Evolutionary conservation across 805 yeast species (phyloP).

Genomic region (Teunomyces pallodes): DNA sequence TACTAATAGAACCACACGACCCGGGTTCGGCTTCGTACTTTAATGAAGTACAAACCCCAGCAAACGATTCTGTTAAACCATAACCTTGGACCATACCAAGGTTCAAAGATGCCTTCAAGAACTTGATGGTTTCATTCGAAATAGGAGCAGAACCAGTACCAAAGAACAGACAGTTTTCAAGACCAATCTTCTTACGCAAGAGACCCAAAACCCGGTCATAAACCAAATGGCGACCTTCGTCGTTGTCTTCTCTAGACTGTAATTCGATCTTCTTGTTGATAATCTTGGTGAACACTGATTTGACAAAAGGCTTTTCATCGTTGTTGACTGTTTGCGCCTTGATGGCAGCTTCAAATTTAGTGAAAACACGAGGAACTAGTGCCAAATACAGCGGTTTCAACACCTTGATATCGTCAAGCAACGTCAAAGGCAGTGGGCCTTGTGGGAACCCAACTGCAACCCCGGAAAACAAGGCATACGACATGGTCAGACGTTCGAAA

Average conservation of each 20-base stretch:
- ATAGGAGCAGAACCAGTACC: conserved; percentile 67
- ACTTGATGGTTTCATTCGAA: conserved; percentile 56
- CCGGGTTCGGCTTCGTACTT: conserved; percentile 49
- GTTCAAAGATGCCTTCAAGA: conserved; percentile 60
- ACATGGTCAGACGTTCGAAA: conserved; percentile 16
- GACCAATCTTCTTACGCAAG: conserved; percentile 33
- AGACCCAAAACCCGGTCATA: conserved; percentile 31
- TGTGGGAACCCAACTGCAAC: conserved; percentile 29
- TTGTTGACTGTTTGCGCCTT: conserved; percentile 44
- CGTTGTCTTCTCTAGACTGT: conserved; percentile 16
- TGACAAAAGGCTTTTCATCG: conserved; percentile 29
- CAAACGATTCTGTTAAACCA: conserved; percentile 68
- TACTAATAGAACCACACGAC: conserved; percentile 61
- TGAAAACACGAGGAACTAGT: conserved; percentile 32
- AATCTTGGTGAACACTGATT: conserved; percentile 26
- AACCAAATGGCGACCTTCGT: conserved; percentile 26
- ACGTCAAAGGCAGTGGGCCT: conserved; percentile 24
- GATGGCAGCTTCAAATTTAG: conserved; percentile 48
- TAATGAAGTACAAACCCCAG: conserved; percentile 45
- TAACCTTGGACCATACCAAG: conserved; percentile 67
- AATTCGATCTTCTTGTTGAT: conserved; percentile 25
- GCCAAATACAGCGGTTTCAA: conserved; percentile 28
- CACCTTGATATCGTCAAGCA: conserved; percentile 29
- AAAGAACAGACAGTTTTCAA: conserved; percentile 25
- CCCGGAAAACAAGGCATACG: conserved; percentile 12